Base-by-base conservation (phyloP, 371 early-diverging fungal species). In the Rhizopus arrhizus region DNA sequence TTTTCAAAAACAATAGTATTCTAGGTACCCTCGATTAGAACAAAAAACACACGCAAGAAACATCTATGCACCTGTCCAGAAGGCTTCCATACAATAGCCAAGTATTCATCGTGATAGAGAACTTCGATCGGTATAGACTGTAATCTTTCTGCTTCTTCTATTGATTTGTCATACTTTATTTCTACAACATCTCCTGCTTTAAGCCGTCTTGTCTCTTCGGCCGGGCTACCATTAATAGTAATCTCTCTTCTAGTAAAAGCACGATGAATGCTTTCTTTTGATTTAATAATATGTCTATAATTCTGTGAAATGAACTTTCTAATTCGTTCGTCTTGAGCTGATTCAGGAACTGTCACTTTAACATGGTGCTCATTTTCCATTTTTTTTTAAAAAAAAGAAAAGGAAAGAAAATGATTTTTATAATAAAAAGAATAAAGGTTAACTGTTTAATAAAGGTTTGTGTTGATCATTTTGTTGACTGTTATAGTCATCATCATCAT, bases 41-140 rank as follows among this genome's bases (percentile, higher is more conserved):
- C 13, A 15, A 38, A 54, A 31, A 52, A 6, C 68, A 29, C 53
- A 2, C 64, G 64, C 22, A 60, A 71, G 4, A 67, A 54, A 64
- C 58, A 22, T 22, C 22, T 65, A 67, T 73, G 5, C 49, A 80
- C 80, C 60, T 70, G 77, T 22, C 85, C 85, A 35, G 83, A 69
- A 10, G 83, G 76, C 52, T 85, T 85, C 73, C 80, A 76, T 0
- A 79, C 80, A 31, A 85, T 67, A 8, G 82, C 85, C 2, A 85
- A 36, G 46, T 82, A 58, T 3, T 74, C 66, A 42, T 85, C 85
- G 47, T 83, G 73, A 51, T 75, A 79, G 1, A 67, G 67, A 10
- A 83, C 65, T 16, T 68, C 67, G 11, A 82, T 59, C 13, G 73
- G 61, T 54, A 83, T 53, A 7, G 51, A n/a, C 60, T 73, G 53